Evolutionary conservation across 2,329 filamentous ascomycete genomes (phyloP), one percentile per base, ranked within the genome.

Genomic region (Chrysoporthe austroafricana): DNA sequence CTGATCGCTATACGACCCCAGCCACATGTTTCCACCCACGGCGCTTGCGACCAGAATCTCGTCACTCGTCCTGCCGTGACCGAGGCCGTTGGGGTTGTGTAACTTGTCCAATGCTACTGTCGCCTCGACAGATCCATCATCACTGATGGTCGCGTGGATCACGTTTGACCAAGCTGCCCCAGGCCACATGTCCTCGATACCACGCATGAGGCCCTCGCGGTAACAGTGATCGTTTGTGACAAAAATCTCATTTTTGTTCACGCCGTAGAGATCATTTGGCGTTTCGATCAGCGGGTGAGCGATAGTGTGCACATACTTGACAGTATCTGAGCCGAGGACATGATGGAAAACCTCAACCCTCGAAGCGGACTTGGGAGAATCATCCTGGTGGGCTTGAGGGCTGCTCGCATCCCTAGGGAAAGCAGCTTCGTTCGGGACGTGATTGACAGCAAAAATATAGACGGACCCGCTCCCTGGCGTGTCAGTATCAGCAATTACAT

Each of bases 401-500:
- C 44, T 56, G 50, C 62, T 67, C 21, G 58, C 62, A 7, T 64
- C 54, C n/a, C 62, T 62, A 16, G 65, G 68, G 42, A 44, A 69
- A n/a, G 68, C 44, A 21, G 62, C 66, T 13, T 63, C 57, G 26
- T 88, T 84, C 0, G 86, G 83, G 1, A 84, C 71, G 66, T 90
- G 88, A 70, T 90, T 90, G 62, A 90, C 75, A 0, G 85, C 87
- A 64, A 86, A 86, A 58, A 90, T 85, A 71, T 87, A 90, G 6
- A 90, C 83, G 0, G 84, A 77, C 1, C 78, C 73, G 11, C 74
- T 73, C 2, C 69, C 69, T 2, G 75, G 46, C 2, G 72, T 72
- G 2, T 80, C 72, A 0, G 81, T 82, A 69, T 88, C 85, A 3
- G 79, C 74, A n/a, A 87, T 80, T 7, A 90, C 79, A 67, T 88